Percentiles rank a stretch among this genome's conserved stretches.
These are phyloP conservation scores for Pseudocercospora fuligena DNA, from an alignment of 2,329 filamentous ascomycete species.

Conservation along the genomic window DNA sequence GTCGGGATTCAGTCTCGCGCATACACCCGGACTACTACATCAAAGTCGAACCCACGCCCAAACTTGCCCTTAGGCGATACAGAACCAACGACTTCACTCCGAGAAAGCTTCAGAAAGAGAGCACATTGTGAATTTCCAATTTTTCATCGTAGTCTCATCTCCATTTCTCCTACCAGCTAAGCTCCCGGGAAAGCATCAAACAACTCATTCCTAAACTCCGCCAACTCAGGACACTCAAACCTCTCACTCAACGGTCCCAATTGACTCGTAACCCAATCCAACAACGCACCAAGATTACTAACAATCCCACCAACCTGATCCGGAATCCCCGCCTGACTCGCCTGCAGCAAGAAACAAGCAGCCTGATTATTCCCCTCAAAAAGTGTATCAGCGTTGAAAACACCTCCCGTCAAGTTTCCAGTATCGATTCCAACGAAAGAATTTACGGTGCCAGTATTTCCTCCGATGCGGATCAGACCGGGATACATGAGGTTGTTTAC, in stretches of 20 bases:
- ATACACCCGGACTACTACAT: too few species aligned
- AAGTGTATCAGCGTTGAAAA: constrained; percentile 21
- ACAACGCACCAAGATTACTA: constrained; percentile 15
- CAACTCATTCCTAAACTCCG: constrained; percentile 23
- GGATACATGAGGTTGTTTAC: constrained; percentile 30
- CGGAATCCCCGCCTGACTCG: constrained; percentile 30
- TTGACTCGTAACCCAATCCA: constrained; percentile 16
- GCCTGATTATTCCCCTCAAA: constrained; percentile 41
- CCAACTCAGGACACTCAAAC: constrained; percentile 24
- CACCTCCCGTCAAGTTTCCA: constrained; percentile 44
- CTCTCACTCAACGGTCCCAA: constrained; percentile 17
- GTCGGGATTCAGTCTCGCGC: too few species aligned
- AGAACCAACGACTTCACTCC: too few species aligned
- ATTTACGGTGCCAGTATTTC: constrained; percentile 42
- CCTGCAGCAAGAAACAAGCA: constrained; percentile 43
- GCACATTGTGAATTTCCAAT: too few species aligned
- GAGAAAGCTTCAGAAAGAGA: too few species aligned
- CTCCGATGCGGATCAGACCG: constrained; percentile 37
- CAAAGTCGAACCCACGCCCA: too few species aligned
- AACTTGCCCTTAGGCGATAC: too few species aligned
- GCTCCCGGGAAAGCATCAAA: constrained; percentile 21
- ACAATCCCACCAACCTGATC: constrained; percentile 30
- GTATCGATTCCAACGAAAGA: constrained; percentile 42
- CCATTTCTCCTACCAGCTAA: too few species aligned
- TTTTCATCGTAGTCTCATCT: too few species aligned